phyloP scores from a whole-genome alignment of 768 basidiomycete genomes.

The Crassisporium funariophilum region DNA sequence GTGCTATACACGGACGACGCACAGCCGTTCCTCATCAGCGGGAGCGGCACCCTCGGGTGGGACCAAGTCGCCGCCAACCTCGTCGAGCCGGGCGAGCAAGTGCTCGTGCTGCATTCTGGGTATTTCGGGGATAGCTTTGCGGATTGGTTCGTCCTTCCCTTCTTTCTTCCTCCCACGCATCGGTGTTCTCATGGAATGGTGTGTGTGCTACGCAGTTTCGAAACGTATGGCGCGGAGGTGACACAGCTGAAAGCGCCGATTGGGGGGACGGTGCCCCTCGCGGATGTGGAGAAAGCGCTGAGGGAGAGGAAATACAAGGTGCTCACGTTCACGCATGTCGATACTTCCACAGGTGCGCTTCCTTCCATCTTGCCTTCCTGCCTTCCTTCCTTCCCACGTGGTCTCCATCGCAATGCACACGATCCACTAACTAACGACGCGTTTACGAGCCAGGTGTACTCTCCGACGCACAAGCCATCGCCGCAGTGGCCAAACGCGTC shows the following conservation, averaged over 20 bases:
- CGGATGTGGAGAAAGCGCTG: constrained; percentile 69
- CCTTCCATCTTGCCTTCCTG: too few relatives aligned
- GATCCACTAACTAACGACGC: too few relatives aligned
- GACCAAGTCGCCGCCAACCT: constrained; percentile 92
- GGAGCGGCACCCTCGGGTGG: constrained; percentile 96
- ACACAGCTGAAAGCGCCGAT: constrained; percentile 82
- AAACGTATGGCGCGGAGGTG: constrained; percentile 87
- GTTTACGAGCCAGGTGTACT: constrained; percentile 64
- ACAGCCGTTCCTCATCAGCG: constrained; percentile 93
- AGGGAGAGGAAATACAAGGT: constrained; percentile 83
- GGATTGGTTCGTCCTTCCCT: constrained; percentile 62
- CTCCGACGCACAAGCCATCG: constrained; percentile 78
- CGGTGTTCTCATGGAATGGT: background rate
- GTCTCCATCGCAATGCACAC: too few relatives aligned
- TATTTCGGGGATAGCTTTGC: constrained; percentile 94
- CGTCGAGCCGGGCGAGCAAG: constrained; percentile 77
- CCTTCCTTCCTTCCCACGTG: too few relatives aligned
- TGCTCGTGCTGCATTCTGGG: constrained; percentile 83
- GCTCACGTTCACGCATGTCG: constrained; percentile 89
- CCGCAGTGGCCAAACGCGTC: constrained; percentile 66
- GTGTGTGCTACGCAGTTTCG: constrained; percentile 54
- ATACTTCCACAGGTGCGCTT: constrained; percentile 71
- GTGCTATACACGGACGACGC: constrained; percentile 77
- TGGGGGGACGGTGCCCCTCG: constrained; percentile 68
- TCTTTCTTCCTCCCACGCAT: background rate